A percentile compares a stretch with the other conserved stretches of the same genome.
These are phyloP conservation scores for Vaccinium macrocarpon DNA, from an alignment of 148 eudicot species.

Conservation along the genomic window DNA sequence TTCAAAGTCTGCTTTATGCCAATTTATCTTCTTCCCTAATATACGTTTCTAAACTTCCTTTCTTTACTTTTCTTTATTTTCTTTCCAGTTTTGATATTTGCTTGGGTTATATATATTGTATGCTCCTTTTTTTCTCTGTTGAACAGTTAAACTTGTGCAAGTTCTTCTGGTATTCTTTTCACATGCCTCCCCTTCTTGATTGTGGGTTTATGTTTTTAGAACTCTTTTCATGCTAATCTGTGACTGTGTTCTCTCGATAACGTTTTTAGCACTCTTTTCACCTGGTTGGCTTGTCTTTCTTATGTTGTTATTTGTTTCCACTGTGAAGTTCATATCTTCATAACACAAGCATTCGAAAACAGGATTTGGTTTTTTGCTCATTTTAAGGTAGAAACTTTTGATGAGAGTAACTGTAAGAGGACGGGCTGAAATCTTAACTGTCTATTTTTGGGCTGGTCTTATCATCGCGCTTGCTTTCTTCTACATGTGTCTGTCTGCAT, in stretches of 20 bases:
- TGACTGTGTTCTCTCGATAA: too few species aligned
- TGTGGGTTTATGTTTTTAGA: neutral
- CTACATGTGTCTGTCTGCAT: neutral
- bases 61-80: neutral
- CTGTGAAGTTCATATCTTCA: neutral
- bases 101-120: neutral
- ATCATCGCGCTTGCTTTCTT: neutral
- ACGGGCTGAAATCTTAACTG: neutral
- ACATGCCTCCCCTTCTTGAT: neutral
- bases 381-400: neutral
- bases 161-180: neutral
- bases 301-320: neutral
- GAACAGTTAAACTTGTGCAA: neutral
- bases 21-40: neutral
- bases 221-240: too few species aligned
- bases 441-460: neutral
- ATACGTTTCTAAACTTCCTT: conserved; percentile 9
- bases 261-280: too few species aligned
- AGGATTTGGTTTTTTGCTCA: neutral
- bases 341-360: neutral
- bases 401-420: neutral
- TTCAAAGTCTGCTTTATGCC: neutral
- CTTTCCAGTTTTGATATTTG: conserved; percentile 4
- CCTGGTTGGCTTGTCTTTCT: neutral
- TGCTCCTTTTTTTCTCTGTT: neutral